A percentile compares a stretch with the other conserved stretches of the same genome.
phyloP scores from a whole-genome alignment of 2,329 filamentous ascomycete species.

The Tricladium varicosporioides region DNA sequence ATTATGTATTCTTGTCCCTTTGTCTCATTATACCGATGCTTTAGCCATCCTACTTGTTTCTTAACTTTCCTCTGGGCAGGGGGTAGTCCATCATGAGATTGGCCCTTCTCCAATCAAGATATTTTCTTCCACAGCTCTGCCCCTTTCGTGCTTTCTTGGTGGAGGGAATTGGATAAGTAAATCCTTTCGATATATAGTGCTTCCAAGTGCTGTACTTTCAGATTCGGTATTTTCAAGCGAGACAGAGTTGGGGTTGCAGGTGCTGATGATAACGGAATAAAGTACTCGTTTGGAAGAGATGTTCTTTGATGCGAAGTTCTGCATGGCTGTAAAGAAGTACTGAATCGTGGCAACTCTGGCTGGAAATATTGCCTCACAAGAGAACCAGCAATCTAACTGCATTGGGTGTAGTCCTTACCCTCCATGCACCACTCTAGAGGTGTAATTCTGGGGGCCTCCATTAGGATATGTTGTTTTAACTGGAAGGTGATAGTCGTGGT shows the following conservation, averaged over 20 bases:
- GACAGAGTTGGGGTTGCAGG: not conserved
- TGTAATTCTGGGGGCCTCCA: not conserved
- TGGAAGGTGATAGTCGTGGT: not conserved
- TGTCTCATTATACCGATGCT: constrained; percentile 42
- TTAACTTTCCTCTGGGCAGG: constrained; percentile 12
- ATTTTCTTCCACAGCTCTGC: constrained; percentile 41
- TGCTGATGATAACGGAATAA: not conserved
- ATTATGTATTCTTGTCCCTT: constrained; percentile 47
- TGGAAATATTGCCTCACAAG: not conserved
- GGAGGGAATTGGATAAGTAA: constrained; percentile 44
- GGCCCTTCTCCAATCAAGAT: constrained; percentile 36
- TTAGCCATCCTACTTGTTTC: constrained; percentile 44
- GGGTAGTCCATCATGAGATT: constrained; percentile 11
- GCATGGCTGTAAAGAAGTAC: not conserved
- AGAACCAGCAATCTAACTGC: not conserved
- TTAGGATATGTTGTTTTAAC: not conserved
- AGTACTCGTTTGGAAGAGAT: not conserved
- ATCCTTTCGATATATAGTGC: constrained; percentile 45
- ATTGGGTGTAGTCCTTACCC: not conserved
- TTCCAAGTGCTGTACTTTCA: constrained; percentile 36
- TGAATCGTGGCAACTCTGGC: not conserved
- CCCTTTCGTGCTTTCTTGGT: constrained; percentile 39
- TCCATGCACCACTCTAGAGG: not conserved
- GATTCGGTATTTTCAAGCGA: not conserved
- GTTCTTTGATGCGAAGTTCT: not conserved